phyloP scores from a whole-genome alignment of 176 grass and related monocot species.

The Chloris gayana region DNA sequence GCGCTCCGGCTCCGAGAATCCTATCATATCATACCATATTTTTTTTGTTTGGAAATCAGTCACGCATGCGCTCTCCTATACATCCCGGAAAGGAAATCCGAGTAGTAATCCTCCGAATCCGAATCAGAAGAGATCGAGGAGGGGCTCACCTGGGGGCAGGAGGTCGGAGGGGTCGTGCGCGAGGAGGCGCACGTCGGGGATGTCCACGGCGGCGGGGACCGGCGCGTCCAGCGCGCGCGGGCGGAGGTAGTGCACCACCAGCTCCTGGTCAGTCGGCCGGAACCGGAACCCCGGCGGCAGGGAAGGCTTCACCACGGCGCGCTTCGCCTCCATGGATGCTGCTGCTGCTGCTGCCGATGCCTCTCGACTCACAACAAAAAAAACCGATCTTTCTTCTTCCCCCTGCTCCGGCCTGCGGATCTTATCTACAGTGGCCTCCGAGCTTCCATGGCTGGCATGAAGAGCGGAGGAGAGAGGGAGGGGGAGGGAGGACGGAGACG shows the following conservation, averaged over 20 bases:
- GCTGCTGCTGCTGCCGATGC: no score
- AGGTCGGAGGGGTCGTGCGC: slow-evolving; percentile 69
- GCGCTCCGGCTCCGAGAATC: slow-evolving; percentile 55
- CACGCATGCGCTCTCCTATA: no score
- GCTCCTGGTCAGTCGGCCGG: slow-evolving; percentile 70
- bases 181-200: slow-evolving; percentile 69
- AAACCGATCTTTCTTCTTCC: no score
- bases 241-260: slow-evolving; percentile 72
- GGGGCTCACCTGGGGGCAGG: slow-evolving; percentile 38
- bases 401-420: neutral
- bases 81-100: no score
- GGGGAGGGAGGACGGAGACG: slow-evolving; percentile 13
- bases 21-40: no score
- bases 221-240: slow-evolving; percentile 53
- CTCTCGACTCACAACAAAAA: no score
- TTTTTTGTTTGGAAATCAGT: no score
- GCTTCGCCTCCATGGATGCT: slow-evolving; percentile 8
- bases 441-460: neutral
- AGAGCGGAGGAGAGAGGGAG: neutral
- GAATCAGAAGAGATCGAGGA: neutral
- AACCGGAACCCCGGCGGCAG: slow-evolving; percentile 77
- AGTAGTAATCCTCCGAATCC: neutral
- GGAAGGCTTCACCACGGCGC: neutral
- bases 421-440: neutral
- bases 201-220: slow-evolving; percentile 58